Evolutionary conservation across 148 eudicot genomes (phyloP).

Genomic region (Fagopyrum homotropicum): DNA sequence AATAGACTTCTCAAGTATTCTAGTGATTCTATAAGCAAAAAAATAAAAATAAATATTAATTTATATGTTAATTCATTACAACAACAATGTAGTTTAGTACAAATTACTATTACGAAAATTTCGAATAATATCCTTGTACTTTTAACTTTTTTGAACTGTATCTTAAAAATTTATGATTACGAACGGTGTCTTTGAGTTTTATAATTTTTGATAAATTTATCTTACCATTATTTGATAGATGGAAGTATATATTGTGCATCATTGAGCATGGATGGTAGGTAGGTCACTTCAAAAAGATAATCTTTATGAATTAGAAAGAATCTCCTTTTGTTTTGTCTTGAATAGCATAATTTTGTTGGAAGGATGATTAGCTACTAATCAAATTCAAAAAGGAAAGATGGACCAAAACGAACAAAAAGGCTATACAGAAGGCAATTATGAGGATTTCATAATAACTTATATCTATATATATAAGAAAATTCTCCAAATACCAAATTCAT

Average conservation of each 20-base stretch:
- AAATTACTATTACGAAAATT: too few species aligned
- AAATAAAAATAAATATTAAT: too few species aligned
- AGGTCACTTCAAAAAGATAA: neutral
- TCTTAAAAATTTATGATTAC: too few species aligned
- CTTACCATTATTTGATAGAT: neutral
- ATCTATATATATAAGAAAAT: neutral
- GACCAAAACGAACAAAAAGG: neutral
- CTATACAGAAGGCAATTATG: neutral
- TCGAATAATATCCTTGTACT: too few species aligned
- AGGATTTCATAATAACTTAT: neutral
- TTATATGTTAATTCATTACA: too few species aligned
- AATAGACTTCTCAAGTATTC: too few species aligned
- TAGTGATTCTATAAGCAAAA: too few species aligned
- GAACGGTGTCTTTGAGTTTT: too few species aligned
- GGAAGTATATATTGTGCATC: neutral
- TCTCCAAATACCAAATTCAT: neutral
- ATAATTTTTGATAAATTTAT: too few species aligned
- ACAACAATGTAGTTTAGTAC: too few species aligned
- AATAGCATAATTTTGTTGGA: neutral
- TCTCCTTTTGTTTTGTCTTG: neutral
- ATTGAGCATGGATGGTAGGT: conserved; percentile 7
- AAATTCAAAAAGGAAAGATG: conserved; percentile 9
- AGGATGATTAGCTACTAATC: conserved; percentile 9
- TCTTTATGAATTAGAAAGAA: neutral
- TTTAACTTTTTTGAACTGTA: neutral